Evolutionary conservation across 345 rosid species (phyloP), one percentile per base, ranked within the genome.

Genomic region (Eucalyptus rudis): DNA sequence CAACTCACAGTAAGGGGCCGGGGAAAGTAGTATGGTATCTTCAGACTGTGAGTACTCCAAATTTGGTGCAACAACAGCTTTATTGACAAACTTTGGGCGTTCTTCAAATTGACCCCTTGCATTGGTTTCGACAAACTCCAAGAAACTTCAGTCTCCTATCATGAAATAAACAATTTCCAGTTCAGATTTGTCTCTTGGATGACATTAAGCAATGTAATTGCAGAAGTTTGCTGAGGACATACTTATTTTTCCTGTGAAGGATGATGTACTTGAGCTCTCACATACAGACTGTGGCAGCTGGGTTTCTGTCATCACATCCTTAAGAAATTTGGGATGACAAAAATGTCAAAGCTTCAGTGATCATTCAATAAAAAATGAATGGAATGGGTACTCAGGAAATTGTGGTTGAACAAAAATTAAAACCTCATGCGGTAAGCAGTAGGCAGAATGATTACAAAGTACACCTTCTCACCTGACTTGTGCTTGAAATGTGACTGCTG

Each of bases 271-370:
- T 33, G 93, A 92, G 92, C 89, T 92, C 50, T 91, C 92, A 85
- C 51, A 90, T 88, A 90, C 91, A 86, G 92, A 92, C 54, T 59
- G 91, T 43, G 64, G 89, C 27, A 66, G 71, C 16, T 87, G 92
- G 62, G 91, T 87, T 43, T 91, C 93, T 89, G 90, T 91, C 87
- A 92, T 76, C 68, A 87, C 71, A 50, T 96, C 96, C 97, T 95
- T 88, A 76, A 89, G 49, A 87, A 91, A 71, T 36, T 8, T 16
- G 86, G 49, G 59, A 36, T 33, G 51, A 76, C 50, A 33, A 51
- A 51, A 33, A 27, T 36, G 86, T 76, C 84, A 40, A 40, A 76
- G 84, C 83, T 40, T 76, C 43, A 86, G 54, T 33, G 45, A 86
- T 50, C 62, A 86, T n/a, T 33, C 62, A 31, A 31, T 86, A 3